phyloP scores from a whole-genome alignment of 495 filamentous ascomycete genomes.

The Penicillium arizonense region DNA sequence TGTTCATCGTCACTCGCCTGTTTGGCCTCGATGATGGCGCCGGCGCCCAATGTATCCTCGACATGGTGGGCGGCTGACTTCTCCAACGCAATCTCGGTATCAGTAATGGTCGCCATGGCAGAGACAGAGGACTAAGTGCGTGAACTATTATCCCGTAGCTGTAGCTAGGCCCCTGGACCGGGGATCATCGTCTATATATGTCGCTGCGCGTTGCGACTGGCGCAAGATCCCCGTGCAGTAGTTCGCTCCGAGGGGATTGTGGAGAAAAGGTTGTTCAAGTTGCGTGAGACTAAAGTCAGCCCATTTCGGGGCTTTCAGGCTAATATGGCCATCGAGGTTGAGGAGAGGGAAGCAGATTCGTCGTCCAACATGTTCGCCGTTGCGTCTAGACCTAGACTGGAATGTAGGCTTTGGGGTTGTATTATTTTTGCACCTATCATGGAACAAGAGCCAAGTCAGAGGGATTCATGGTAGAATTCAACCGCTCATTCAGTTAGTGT shows the following conservation, averaged over 20 bases:
- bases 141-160: not conserved
- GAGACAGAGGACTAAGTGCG: not conserved
- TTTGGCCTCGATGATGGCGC: constrained; percentile 29
- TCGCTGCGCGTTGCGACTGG: not conserved
- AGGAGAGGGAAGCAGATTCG: not conserved
- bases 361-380: not conserved
- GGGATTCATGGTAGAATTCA: not conserved
- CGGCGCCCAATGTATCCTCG: constrained; percentile 23
- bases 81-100: constrained; percentile 21
- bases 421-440: constrained; percentile 23
- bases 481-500: not conserved
- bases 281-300: not conserved
- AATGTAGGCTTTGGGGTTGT: not conserved
- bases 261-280: constrained; percentile 10
- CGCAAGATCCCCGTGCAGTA: constrained; percentile 5
- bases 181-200: constrained; percentile 8
- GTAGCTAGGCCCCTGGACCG: not conserved
- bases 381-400: constrained; percentile 4
- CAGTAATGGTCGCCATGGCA: constrained; percentile 9
- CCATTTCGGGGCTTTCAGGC: constrained; percentile 12
- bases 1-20: constrained; percentile 35
- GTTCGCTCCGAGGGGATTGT: constrained; percentile 1
- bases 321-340: not conserved
- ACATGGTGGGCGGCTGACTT: constrained; percentile 27
- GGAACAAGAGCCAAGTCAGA: not conserved